These are phyloP conservation scores for Jacaranda copaia DNA, from an alignment of 257 asterid species.

Conservation along the genomic window DNA sequence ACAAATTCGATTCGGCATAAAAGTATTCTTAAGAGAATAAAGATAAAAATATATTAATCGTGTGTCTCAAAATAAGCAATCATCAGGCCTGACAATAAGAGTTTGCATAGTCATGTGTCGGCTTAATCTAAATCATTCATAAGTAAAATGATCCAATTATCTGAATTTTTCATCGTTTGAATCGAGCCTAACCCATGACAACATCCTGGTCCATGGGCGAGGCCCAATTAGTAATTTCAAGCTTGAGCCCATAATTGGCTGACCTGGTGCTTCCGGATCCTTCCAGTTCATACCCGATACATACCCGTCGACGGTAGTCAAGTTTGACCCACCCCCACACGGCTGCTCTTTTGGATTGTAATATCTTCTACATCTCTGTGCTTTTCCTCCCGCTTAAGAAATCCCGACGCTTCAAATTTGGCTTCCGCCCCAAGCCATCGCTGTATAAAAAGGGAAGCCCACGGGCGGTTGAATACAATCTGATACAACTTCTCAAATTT, in stretches of 20 bases:
- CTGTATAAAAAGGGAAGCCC: slow-evolving; percentile 22
- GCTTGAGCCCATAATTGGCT: not conserved
- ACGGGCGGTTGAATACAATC: not conserved
- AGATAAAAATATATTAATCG: too few relatives aligned
- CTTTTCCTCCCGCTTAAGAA: slow-evolving; percentile 48
- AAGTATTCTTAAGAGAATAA: too few relatives aligned
- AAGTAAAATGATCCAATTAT: too few relatives aligned
- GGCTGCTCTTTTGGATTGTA: too few relatives aligned
- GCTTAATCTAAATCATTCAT: too few relatives aligned
- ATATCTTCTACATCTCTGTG: not conserved
- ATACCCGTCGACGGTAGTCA: slow-evolving; percentile 27
- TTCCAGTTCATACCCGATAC: slow-evolving; percentile 35
- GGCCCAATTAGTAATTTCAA: not conserved
- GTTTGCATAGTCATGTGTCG: too few relatives aligned
- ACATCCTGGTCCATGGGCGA: too few relatives aligned
- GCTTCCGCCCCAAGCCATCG: slow-evolving; percentile 54
- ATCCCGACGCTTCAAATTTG: slow-evolving; percentile 29
- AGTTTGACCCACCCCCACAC: not conserved
- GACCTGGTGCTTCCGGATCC: slow-evolving; percentile 29
- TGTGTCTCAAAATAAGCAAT: too few relatives aligned
- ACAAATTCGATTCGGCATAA: too few relatives aligned
- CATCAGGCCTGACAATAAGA: too few relatives aligned
- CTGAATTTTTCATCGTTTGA: too few relatives aligned
- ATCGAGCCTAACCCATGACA: too few relatives aligned
- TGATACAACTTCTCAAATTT: not conserved